A percentile compares a stretch with the other conserved stretches of the same genome.
Conservation (phyloP, 2,329 filamentous ascomycete genomes). For the Apiospora arundinis region DNA sequence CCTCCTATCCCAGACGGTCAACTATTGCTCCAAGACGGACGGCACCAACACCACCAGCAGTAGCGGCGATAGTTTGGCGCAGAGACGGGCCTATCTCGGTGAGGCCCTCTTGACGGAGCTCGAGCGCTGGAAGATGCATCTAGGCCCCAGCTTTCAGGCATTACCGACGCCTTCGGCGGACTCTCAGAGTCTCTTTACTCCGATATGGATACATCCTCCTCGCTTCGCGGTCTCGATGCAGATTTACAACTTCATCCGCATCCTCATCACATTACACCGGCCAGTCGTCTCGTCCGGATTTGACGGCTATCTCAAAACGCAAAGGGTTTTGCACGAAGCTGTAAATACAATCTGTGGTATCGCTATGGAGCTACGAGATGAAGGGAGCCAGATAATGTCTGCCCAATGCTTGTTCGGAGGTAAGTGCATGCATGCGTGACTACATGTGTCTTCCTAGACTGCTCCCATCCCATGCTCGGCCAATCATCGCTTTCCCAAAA, state of each 20-base stretch:
- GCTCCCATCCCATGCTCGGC: neutral
- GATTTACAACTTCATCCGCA: slow-evolving; percentile 57
- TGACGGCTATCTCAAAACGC: slow-evolving; percentile 50
- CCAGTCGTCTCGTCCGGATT: slow-evolving; percentile 54
- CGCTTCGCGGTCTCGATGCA: slow-evolving; percentile 56
- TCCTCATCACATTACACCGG: slow-evolving; percentile 59
- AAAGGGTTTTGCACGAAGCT: slow-evolving; percentile 51
- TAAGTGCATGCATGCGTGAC: slow-evolving; percentile 27
- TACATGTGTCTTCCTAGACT: neutral
- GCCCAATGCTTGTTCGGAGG: slow-evolving; percentile 51
- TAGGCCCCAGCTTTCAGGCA: slow-evolving; percentile 47
- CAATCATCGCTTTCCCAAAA: neutral
- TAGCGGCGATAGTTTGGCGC: slow-evolving; percentile 1
- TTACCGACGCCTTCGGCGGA: slow-evolving; percentile 41
- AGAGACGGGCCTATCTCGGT: slow-evolving; percentile 26
- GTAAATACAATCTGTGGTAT: slow-evolving; percentile 57
- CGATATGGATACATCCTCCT: slow-evolving; percentile 58
- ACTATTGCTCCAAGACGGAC: slow-evolving; percentile 58
- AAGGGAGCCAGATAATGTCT: slow-evolving; percentile 49
- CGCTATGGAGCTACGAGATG: slow-evolving; percentile 49
- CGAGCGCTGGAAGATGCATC: slow-evolving; percentile 40
- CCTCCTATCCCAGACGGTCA: slow-evolving; percentile 61
- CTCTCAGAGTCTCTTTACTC: slow-evolving; percentile 45
- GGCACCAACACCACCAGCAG: slow-evolving; percentile 20
- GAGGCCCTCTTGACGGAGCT: slow-evolving; percentile 36